phyloP scores from a whole-genome alignment of 345 rosid species.

The Cochlearia excelsa region DNA sequence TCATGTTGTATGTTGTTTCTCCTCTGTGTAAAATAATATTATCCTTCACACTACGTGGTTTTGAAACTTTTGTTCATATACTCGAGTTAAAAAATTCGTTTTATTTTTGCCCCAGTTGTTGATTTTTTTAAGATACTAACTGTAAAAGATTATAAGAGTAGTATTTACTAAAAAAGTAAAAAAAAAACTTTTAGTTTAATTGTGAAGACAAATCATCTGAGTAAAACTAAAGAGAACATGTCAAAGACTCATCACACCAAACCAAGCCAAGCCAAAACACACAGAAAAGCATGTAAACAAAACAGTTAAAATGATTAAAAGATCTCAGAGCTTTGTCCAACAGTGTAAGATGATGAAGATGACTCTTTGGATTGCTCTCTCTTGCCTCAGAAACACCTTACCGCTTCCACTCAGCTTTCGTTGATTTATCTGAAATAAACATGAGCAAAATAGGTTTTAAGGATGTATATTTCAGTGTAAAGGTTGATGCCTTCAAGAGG shows the following conservation, averaged over 20 bases:
- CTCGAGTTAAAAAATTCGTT: too few relatives aligned
- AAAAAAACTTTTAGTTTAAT: slow-evolving; percentile 11
- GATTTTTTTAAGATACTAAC: background rate
- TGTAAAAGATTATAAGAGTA: background rate
- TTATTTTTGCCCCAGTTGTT: too few relatives aligned
- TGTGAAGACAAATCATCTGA: slow-evolving; percentile 25
- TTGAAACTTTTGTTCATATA: too few relatives aligned
- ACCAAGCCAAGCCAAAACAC: slow-evolving; percentile 32
- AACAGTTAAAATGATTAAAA: slow-evolving; percentile 30
- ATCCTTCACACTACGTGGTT: too few relatives aligned
- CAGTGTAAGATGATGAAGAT: slow-evolving; percentile 25
- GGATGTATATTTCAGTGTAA: background rate
- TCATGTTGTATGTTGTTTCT: slow-evolving; percentile 17
- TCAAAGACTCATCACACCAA: slow-evolving; percentile 27
- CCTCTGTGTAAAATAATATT: slow-evolving; percentile 7
- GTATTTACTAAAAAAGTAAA: slow-evolving; percentile 18
- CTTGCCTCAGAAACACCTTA: slow-evolving; percentile 33
- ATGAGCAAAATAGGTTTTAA: background rate
- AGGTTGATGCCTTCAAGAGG: background rate
- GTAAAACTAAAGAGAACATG: slow-evolving; percentile 25
- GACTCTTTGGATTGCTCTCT: slow-evolving; percentile 25
- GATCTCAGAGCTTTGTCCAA: slow-evolving; percentile 27
- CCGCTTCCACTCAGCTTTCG: slow-evolving; percentile 77
- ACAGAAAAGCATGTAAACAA: slow-evolving; percentile 5
- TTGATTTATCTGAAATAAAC: slow-evolving; percentile 22